phyloP scores from a whole-genome alignment of 164 flowering plant genomes.

The Houttuynia cordata region DNA sequence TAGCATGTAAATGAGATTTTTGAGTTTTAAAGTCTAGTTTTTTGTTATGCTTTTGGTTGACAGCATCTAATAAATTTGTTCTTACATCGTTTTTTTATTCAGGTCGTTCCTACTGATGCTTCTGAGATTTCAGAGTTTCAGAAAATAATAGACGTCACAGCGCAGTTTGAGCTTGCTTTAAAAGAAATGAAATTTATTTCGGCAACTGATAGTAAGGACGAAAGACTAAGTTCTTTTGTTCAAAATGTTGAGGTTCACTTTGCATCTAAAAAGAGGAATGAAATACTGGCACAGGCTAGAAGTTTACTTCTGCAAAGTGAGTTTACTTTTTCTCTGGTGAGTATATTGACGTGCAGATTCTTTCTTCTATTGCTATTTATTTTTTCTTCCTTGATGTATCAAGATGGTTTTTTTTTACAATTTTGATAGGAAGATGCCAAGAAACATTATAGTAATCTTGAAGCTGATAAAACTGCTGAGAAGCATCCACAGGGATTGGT shows the following conservation, averaged over 20 bases:
- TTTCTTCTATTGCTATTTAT: background rate
- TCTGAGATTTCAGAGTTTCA: slow-evolving; percentile 78
- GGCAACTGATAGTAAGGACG: slow-evolving; percentile 44
- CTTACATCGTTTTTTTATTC: slow-evolving; percentile 11
- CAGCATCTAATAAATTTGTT: background rate
- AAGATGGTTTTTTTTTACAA: too few species aligned
- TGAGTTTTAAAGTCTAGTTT: too few species aligned
- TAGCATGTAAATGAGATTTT: too few species aligned
- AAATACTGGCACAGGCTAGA: slow-evolving; percentile 76
- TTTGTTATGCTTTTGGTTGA: background rate
- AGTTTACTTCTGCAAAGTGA: slow-evolving; percentile 56
- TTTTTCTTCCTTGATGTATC: background rate
- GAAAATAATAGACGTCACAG: slow-evolving; percentile 40
- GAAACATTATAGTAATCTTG: slow-evolving; percentile 9
- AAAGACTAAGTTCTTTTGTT: slow-evolving; percentile 55
- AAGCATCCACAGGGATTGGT: slow-evolving; percentile 28
- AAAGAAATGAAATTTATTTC: slow-evolving; percentile 72
- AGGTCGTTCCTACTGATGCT: slow-evolving; percentile 93
- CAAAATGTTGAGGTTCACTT: slow-evolving; percentile 92
- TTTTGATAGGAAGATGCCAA: slow-evolving; percentile 3
- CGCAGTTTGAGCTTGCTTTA: slow-evolving; percentile 55
- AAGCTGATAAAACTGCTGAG: slow-evolving; percentile 15
- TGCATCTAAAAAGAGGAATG: slow-evolving; percentile 75
- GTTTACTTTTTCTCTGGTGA: slow-evolving; percentile 59
- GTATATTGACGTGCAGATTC: slow-evolving; percentile 9